Evolutionary conservation across 208 protist genomes (phyloP).

Genomic region (Endotrypanum monterogeii): DNA sequence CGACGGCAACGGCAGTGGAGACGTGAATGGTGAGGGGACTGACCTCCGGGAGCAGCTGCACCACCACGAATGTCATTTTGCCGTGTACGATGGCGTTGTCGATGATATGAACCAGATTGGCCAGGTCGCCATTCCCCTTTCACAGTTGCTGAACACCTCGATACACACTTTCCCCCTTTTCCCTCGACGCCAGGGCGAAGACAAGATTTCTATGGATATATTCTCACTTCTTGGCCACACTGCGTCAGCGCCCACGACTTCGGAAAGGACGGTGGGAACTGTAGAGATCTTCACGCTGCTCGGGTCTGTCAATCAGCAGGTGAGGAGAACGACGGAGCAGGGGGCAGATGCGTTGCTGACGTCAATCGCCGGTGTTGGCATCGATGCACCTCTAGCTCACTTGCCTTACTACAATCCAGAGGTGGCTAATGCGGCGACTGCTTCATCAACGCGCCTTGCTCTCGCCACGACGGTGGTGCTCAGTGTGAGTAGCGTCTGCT

Average conservation of each 20-base stretch:
- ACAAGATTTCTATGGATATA: background rate
- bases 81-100: constrained; percentile 77
- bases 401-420: constrained; percentile 32
- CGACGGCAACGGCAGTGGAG: background rate
- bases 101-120: constrained; percentile 77
- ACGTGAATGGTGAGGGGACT: background rate
- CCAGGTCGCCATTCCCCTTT: constrained; percentile 56
- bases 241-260: background rate
- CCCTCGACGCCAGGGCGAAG: constrained; percentile 5
- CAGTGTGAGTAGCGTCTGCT: constrained; percentile 59
- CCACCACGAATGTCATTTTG: constrained; percentile 35
- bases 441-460: background rate
- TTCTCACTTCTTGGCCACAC: background rate
- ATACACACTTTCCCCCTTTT: constrained; percentile 44
- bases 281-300: constrained; percentile 21
- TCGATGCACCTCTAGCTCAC: background rate
- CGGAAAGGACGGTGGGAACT: constrained; percentile 12
- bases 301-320: constrained; percentile 15
- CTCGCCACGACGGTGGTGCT: constrained; percentile 39
- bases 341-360: background rate
- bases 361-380: background rate
- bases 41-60: background rate
- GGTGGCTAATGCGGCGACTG: background rate
- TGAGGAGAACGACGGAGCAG: background rate
- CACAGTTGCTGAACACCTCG: constrained; percentile 53